Percentiles rank a stretch among this genome's conserved stretches.
These are phyloP conservation scores for Collybiopsis confluens DNA, from an alignment of 768 basidiomycete species.

Conservation along the genomic window DNA sequence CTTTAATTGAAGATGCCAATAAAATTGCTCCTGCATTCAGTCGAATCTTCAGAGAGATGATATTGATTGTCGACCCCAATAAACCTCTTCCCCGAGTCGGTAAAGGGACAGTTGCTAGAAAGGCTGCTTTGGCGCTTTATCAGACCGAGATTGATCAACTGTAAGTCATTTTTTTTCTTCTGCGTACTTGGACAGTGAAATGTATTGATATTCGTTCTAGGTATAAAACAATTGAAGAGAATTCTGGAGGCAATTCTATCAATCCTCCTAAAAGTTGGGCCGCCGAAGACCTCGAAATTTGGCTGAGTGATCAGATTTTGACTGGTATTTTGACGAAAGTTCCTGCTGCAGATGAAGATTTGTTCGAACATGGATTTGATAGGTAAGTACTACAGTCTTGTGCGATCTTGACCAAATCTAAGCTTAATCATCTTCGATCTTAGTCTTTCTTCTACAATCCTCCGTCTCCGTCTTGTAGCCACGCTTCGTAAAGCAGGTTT, in stretches of 20 bases:
- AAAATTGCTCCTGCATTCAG: conserved; percentile 36
- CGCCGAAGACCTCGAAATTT: background rate
- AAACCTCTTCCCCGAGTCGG: conserved; percentile 42
- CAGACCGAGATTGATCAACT: conserved; percentile 41
- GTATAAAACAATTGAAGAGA: background rate
- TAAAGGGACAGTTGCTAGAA: conserved; percentile 46
- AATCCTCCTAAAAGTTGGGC: conserved; percentile 1
- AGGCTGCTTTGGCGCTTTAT: conserved; percentile 40
- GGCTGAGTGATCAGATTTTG: background rate
- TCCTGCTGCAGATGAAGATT: background rate
- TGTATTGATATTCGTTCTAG: background rate
- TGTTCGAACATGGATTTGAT: conserved; percentile 6
- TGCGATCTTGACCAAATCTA: too few species aligned
- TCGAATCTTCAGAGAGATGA: conserved; percentile 50
- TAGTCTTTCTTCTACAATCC: conserved; percentile 1
- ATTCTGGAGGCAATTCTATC: background rate
- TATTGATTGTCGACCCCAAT: conserved; percentile 33
- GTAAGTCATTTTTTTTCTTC: conserved; percentile 20
- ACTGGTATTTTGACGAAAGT: background rate
- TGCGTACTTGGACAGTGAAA: background rate
- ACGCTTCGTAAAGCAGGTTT: background rate
- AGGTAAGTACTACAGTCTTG: too few species aligned
- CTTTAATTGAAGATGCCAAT: conserved; percentile 40
- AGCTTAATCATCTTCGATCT: background rate
- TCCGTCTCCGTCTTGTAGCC: background rate